phyloP scores from a whole-genome alignment of 1,284 basidiomycete genomes.

The Cutaneotrichosporon dermatis region DNA sequence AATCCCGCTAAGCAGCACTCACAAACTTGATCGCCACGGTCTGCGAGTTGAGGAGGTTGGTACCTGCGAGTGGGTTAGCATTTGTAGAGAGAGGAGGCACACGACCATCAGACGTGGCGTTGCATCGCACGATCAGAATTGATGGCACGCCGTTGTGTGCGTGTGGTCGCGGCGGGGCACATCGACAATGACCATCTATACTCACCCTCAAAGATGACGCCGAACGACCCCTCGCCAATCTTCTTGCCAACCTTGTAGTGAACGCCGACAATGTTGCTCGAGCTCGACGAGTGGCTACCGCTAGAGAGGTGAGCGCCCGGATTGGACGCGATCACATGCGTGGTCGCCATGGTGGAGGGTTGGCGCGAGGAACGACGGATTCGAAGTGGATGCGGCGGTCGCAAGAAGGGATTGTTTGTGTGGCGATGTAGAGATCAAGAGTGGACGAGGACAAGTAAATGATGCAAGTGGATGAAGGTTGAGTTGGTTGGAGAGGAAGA shows the following conservation, averaged over 20 bases:
- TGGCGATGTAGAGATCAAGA: no score
- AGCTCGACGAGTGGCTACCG: slow-evolving; percentile 40
- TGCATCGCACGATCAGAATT: no score
- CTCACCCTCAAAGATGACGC: slow-evolving; percentile 91
- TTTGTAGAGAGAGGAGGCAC: no score
- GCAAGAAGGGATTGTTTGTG: not conserved
- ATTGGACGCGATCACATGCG: slow-evolving; percentile 49
- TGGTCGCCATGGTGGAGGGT: slow-evolving; percentile 41
- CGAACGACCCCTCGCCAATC: slow-evolving; percentile 76
- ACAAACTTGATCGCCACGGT: slow-evolving; percentile 98
- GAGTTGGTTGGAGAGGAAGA: no score
- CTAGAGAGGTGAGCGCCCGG: slow-evolving; percentile 41
- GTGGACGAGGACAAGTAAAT: no score
- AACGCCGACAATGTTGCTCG: slow-evolving; percentile 53
- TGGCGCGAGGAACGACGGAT: slow-evolving; percentile 3
- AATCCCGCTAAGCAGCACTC: slow-evolving; percentile 44
- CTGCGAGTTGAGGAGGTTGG: slow-evolving; percentile 90
- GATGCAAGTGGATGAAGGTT: no score
- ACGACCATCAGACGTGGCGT: no score
- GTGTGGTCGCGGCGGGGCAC: no score
- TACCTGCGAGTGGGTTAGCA: slow-evolving; percentile 57
- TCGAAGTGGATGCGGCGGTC: not conserved
- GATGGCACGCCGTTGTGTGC: no score
- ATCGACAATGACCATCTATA: not conserved
- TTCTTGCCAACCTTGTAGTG: slow-evolving; percentile 61